Conservation (phyloP, 1,139 yeast species). For the Kurtzmaniella quercitrusa region DNA sequence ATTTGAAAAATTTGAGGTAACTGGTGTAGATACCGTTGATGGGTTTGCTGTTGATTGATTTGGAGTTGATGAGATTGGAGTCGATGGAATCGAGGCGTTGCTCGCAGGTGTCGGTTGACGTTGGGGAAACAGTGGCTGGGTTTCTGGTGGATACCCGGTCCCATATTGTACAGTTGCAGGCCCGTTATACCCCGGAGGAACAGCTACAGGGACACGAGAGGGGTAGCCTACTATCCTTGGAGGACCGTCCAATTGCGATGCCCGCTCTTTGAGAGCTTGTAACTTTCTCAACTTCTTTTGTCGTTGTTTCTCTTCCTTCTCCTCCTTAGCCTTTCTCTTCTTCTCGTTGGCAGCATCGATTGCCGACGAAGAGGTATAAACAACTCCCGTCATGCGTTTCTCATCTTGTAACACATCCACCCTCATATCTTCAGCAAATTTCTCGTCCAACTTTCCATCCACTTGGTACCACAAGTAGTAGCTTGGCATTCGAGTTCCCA, state of each 20-base stretch:
- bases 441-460: constrained; percentile 72
- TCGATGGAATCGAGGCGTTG: no score
- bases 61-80: no score
- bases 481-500: constrained; percentile 59
- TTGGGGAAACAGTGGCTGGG: not conserved
- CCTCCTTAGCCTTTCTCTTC: constrained; percentile 32
- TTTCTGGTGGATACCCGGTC: not conserved
- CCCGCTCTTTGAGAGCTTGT: constrained; percentile 5
- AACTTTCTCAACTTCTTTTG: constrained; percentile 14
- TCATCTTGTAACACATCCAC: constrained; percentile 36
- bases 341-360: constrained; percentile 13
- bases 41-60: no score
- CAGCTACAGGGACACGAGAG: constrained; percentile 1
- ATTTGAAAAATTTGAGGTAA: no score
- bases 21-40: no score
- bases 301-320: constrained; percentile 12
- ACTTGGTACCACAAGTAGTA: constrained; percentile 80
- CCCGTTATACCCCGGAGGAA: not conserved
- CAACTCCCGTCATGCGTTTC: constrained; percentile 38
- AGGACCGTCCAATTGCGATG: constrained; percentile 2
- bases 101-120: no score
- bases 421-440: constrained; percentile 47
- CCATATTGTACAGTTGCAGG: not conserved
- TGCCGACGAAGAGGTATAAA: constrained; percentile 15
- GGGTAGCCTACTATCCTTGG: not conserved